Evolutionary conservation across 2,329 filamentous ascomycete genomes (phyloP).

Genomic region (Arthrobotrys musiformis): DNA sequence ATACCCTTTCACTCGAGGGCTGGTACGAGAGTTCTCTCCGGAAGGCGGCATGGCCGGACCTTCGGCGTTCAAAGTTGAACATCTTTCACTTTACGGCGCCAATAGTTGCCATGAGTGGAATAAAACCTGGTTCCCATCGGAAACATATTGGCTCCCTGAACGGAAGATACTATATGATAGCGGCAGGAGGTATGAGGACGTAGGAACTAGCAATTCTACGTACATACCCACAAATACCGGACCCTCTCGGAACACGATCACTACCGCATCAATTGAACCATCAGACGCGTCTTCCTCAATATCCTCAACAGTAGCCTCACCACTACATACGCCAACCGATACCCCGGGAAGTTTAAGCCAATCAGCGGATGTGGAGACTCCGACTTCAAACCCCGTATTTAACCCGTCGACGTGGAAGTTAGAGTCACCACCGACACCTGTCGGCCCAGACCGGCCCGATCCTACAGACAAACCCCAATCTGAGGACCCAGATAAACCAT

Average conservation of each 20-base stretch:
- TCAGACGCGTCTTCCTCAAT: background rate
- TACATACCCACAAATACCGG: background rate
- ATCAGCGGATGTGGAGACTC: background rate
- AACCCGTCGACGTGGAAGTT: background rate
- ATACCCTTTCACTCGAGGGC: background rate
- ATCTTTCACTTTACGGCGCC: background rate
- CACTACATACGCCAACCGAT: background rate
- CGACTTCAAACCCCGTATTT: background rate
- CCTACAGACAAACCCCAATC: background rate
- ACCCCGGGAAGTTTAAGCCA: background rate
- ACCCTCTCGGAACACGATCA: background rate
- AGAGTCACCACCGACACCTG: background rate
- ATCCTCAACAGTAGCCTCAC: background rate
- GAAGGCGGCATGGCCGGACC: background rate
- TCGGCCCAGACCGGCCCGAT: background rate
- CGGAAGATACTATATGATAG: background rate
- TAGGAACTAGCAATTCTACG: background rate
- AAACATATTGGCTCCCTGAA: background rate
- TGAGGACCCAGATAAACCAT: background rate
- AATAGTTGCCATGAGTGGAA: slow-evolving; percentile 1
- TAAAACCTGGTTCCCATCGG: background rate
- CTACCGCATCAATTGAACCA: background rate
- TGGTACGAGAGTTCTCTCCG: background rate
- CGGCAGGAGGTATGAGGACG: background rate
- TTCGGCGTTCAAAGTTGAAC: background rate